Evolutionary conservation across 2,329 filamentous ascomycete genomes (phyloP), one percentile per base, ranked within the genome.

Genomic region (Phaeosphaeriaceae sp.): DNA sequence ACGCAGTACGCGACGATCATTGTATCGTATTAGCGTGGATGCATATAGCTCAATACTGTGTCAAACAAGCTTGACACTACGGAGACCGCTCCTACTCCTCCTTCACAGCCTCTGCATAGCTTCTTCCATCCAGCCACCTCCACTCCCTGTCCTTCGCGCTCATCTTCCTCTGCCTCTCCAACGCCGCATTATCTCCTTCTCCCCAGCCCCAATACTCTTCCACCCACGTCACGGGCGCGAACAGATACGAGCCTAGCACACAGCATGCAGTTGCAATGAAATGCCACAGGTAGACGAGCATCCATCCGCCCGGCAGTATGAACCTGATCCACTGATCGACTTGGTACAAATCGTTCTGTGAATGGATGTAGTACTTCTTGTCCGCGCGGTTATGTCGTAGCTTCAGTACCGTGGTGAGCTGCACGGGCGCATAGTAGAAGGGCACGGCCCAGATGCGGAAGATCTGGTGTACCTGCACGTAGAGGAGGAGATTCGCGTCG

Each of bases 291-390:
- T 85, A 81, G 1, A 92, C 75, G 1, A 89, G 31, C 22, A 85
- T 69, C 7, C 86, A 87, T 0, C 89, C 77, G 0, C 85, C 83
- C 11, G 81, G 85, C 10, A 85, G 69, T 19, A 93, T 67, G 71
- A 96, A 95, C 67, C 89, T 89, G 60, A 94, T 80, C 61, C 89
- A 89, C 65, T 96, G 89, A 49, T 88, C 89, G 0, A 87, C 82
- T 69, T 94, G 91, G 71, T 96, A 96, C 7, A 93, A 79, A 72
- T 97, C 92, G 64, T 96, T 88, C 73, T 97, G 93, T 19, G 83
- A 85, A 7, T 82, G 76, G 62, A 96, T 93, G 72, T 89, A 91
- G 79, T 93, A 95, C 57, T 83, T 84, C 21, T 69, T 77, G 40
- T 68, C 60, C 6, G 51, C 51, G n/a, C 60, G 58, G 51, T 82